Conservation (phyloP, 1,139 yeast genomes). For the Sporopachydermia cereana region DNA sequence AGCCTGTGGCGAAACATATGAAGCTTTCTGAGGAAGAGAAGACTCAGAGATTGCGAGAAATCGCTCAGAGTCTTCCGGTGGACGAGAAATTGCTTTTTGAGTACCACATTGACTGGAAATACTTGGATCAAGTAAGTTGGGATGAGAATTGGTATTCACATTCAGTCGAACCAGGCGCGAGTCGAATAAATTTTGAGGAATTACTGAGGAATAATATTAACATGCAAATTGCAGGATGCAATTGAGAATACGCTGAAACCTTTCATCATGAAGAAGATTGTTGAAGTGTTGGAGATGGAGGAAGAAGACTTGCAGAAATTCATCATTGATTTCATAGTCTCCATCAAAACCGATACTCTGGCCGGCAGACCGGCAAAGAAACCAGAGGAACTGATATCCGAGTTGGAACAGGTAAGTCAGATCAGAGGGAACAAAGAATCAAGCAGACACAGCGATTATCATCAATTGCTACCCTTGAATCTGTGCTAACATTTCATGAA, state of each 20-base stretch:
- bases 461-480: background rate
- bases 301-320: constrained; percentile 25
- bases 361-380: constrained; percentile 19
- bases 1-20: no score
- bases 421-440: no score
- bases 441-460: no score
- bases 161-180: no score
- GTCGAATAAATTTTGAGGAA: no score
- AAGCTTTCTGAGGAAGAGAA: constrained; percentile 11
- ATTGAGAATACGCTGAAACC: constrained; percentile 17
- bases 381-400: constrained; percentile 18
- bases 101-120: constrained; percentile 20
- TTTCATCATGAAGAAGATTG: constrained; percentile 19
- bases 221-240: constrained; percentile 12
- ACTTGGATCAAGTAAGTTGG: constrained; percentile 12
- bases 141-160: no score
- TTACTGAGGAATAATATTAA: no score
- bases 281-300: constrained; percentile 24
- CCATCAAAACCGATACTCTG: background rate
- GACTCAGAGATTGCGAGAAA: constrained; percentile 8
- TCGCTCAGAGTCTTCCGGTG: constrained; percentile 14
- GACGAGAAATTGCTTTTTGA: constrained; percentile 15
- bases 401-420: constrained; percentile 18
- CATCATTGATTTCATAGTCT: constrained; percentile 12
- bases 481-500: no score